These are phyloP conservation scores for Hortaea werneckii DNA, from an alignment of 2,329 filamentous ascomycete species.

Conservation along the genomic window DNA sequence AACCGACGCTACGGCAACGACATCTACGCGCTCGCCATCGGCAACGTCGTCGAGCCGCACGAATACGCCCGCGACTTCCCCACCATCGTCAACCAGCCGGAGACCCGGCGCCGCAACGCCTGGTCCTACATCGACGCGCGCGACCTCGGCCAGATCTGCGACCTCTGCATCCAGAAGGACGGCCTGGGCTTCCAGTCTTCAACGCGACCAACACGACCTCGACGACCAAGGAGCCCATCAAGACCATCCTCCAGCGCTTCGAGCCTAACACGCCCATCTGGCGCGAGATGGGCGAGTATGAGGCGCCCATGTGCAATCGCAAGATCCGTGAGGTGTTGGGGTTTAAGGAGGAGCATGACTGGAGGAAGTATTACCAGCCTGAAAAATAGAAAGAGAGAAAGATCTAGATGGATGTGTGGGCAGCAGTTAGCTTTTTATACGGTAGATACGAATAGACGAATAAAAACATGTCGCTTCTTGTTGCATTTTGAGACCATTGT, in stretches of 20 bases:
- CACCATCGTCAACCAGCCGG: slow-evolving; percentile 40
- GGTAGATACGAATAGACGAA: too few species aligned
- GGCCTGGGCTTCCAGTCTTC: slow-evolving; percentile 54
- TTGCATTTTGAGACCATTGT: too few species aligned
- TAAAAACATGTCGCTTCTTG: too few species aligned
- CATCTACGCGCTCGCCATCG: slow-evolving; percentile 52
- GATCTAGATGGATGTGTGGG: too few species aligned
- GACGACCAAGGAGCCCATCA: slow-evolving; percentile 43
- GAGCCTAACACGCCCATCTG: slow-evolving; percentile 43
- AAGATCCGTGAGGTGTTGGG: slow-evolving; percentile 51
- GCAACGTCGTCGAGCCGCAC: slow-evolving; percentile 52
- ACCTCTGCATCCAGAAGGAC: slow-evolving; percentile 42
- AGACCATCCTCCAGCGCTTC: slow-evolving; percentile 41
- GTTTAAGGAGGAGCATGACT: slow-evolving; percentile 50
- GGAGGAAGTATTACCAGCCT: slow-evolving; percentile 40
- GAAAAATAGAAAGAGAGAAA: neutral
- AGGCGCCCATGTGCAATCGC: slow-evolving; percentile 51
- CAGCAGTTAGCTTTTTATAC: too few species aligned
- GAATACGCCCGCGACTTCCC: slow-evolving; percentile 48
- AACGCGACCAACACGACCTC: slow-evolving; percentile 56
- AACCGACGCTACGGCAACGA: slow-evolving; percentile 46
- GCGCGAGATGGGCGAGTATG: slow-evolving; percentile 46
- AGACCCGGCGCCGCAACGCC: slow-evolving; percentile 45
- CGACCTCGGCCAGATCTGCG: slow-evolving; percentile 52
- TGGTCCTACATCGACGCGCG: slow-evolving; percentile 55